Conservation (phyloP, 176 grass and related monocot genomes). For the Cenchrus purpureus region DNA sequence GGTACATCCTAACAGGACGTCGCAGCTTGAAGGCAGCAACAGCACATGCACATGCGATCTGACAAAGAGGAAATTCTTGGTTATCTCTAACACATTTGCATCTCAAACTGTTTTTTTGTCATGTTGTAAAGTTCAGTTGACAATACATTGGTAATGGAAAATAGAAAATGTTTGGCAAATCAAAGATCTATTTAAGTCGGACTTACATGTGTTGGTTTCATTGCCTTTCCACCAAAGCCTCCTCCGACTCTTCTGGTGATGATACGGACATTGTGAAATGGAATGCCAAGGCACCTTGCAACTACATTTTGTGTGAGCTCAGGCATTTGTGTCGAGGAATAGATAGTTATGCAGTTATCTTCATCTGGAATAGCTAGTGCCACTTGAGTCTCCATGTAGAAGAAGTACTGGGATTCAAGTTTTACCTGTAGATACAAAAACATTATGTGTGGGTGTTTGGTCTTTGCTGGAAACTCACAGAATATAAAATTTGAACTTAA, state of each 20-base stretch:
- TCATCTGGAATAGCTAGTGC: slow-evolving; percentile 80
- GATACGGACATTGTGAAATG: slow-evolving; percentile 78
- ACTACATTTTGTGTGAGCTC: slow-evolving; percentile 52
- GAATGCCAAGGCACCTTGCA: slow-evolving; percentile 71
- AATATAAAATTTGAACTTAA: neutral
- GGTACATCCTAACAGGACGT: slow-evolving; percentile 74
- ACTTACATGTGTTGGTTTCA: slow-evolving; percentile 49
- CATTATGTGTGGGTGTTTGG: neutral
- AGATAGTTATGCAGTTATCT: slow-evolving; percentile 81
- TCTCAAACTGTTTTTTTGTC: neutral
- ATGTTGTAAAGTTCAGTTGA: neutral
- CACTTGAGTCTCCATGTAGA: slow-evolving; percentile 83
- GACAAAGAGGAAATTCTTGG: slow-evolving; percentile 8
- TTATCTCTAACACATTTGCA: slow-evolving; percentile 1
- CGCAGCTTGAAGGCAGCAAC: slow-evolving; percentile 65
- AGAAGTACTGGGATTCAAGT: slow-evolving; percentile 83
- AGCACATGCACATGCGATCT: slow-evolving; percentile 68
- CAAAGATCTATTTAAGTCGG: neutral
- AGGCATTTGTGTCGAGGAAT: slow-evolving; percentile 57
- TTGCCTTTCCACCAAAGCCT: slow-evolving; percentile 80
- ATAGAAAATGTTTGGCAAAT: neutral
- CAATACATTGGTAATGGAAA: neutral
- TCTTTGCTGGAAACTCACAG: neutral
- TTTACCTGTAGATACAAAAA: slow-evolving; percentile 55
- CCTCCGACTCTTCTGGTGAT: slow-evolving; percentile 84